Base-by-base conservation (phyloP, 2,329 filamentous ascomycete species). In the Phoma sp. region DNA sequence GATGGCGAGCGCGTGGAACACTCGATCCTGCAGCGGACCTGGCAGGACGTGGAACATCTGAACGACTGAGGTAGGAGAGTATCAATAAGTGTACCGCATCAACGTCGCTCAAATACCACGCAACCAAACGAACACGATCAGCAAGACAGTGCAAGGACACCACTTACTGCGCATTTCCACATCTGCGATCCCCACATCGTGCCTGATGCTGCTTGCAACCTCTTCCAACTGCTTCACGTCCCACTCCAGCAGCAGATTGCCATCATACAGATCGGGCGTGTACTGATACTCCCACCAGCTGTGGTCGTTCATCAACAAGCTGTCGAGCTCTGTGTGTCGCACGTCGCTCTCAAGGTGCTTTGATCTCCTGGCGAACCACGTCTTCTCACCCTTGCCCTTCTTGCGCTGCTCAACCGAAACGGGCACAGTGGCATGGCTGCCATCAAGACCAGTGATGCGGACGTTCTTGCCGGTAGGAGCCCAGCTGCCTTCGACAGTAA, bases 1-100 rank as follows among this genome's bases (percentile, higher is more conserved):
- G 51, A 89, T 76, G 68, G 90, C 84, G 44, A 92, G 71, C 2
- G 88, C 85, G 15, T 86, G 82, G 62, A 92, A 92, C 2, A 84
- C 82, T 44, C 89, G 85, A 59, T 87, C 82, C 54, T 81, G 80
- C 7, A 91, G 77, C n/a, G 85, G 80, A 3, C 79, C 57, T 4
- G 64, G 82, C 31, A 92, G 80, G 40, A 79, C 78, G 71, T 92
- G 89, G 51, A 82, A 82, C 80, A 89, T 89, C 76, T 91, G 86
- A 58, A 83, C 82, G 21, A 89, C 76, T 63, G 69, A 5, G 10
- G 9, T 3, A 9, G 66, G 21, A 6, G 17, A 37, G 67, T 15
- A 66, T 32, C 17, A 29, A 39, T 6, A 44, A 37, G 9, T 32
- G 13, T 21, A 41, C 7, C 15, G 17, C 15, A 9, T 29, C 31